Conservation (phyloP, 805 yeast genomes). For the Isabelozyma rhagii region DNA sequence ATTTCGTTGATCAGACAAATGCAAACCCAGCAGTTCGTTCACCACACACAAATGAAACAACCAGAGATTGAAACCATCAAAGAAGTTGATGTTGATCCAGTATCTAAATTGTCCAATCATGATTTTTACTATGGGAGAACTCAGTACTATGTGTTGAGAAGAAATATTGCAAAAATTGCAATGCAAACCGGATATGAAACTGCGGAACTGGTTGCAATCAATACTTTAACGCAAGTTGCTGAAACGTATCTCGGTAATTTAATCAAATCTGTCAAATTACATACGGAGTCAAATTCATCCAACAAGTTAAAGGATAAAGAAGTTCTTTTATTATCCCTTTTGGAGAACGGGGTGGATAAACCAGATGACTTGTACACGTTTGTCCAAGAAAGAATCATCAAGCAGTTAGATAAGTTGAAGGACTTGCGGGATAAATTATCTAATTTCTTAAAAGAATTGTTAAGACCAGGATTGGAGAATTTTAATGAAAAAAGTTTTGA, state of each 20-base stretch:
- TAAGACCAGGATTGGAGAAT: constrained; percentile 78
- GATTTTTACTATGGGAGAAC: constrained; percentile 59
- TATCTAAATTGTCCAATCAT: constrained; percentile 69
- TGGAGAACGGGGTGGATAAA: constrained; percentile 83
- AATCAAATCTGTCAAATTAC: constrained; percentile 65
- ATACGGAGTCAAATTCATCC: constrained; percentile 59
- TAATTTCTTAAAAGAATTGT: constrained; percentile 68
- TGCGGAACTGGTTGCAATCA: constrained; percentile 72
- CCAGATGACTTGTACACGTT: constrained; percentile 75
- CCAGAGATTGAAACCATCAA: constrained; percentile 62
- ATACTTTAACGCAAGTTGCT: constrained; percentile 78
- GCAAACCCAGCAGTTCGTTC: constrained; percentile 78
- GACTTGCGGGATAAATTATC: constrained; percentile 70
- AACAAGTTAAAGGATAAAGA: constrained; percentile 42
- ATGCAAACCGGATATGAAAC: constrained; percentile 94
- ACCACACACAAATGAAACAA: constrained; percentile 67
- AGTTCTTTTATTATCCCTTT: constrained; percentile 56
- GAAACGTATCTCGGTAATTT: constrained; percentile 75
- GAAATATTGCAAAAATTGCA: constrained; percentile 70
- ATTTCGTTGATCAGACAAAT: constrained; percentile 83
- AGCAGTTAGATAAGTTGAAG: constrained; percentile 64
- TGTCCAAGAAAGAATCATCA: constrained; percentile 66
- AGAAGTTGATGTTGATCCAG: constrained; percentile 78
- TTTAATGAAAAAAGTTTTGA: constrained; percentile 73
- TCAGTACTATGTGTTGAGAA: constrained; percentile 62